A percentile compares a stretch with the other conserved stretches of the same genome.
Evolutionary conservation across 495 filamentous ascomycete species (phyloP).

Genomic region (Saxophila tyrrhenica): DNA sequence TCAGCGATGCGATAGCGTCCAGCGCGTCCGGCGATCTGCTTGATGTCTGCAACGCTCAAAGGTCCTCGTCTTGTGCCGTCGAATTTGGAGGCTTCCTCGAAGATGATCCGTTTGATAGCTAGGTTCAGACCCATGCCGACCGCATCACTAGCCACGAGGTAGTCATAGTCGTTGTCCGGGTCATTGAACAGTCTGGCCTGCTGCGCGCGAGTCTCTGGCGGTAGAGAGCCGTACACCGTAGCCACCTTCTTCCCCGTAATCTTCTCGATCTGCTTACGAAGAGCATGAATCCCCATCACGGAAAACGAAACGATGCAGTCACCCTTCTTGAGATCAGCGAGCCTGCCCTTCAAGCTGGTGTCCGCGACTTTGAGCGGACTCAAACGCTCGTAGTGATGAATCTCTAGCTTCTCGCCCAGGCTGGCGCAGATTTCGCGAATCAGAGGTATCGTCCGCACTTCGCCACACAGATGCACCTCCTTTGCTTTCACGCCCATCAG

Average conservation of each 20-base stretch:
- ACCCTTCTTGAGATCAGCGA: constrained; percentile 65
- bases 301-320: constrained; percentile 86
- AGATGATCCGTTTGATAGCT: constrained; percentile 83
- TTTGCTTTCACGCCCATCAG: constrained; percentile 73
- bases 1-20: constrained; percentile 72
- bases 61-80: constrained; percentile 39
- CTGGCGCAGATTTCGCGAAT: constrained; percentile 67
- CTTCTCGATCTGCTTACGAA: constrained; percentile 69
- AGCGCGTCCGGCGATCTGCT: constrained; percentile 90
- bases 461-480: constrained; percentile 91
- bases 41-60: constrained; percentile 65
- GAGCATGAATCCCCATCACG: constrained; percentile 63
- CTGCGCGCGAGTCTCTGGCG: constrained; percentile 81
- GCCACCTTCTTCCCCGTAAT: constrained; percentile 68
- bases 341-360: constrained; percentile 47
- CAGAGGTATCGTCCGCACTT: constrained; percentile 67
- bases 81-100: constrained; percentile 63
- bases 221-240: constrained; percentile 83
- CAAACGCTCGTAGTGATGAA: constrained; percentile 73
- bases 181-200: constrained; percentile 93
- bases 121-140: constrained; percentile 97
- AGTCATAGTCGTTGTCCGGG: constrained; percentile 87
- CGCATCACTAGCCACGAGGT: constrained; percentile 85
- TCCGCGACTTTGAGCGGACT: constrained; percentile 59
- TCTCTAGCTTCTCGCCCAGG: constrained; percentile 69